A percentile compares a stretch with the other conserved stretches of the same genome.
phyloP scores from a whole-genome alignment of 306 rosid species.

The Sechiopsis laciniata region DNA sequence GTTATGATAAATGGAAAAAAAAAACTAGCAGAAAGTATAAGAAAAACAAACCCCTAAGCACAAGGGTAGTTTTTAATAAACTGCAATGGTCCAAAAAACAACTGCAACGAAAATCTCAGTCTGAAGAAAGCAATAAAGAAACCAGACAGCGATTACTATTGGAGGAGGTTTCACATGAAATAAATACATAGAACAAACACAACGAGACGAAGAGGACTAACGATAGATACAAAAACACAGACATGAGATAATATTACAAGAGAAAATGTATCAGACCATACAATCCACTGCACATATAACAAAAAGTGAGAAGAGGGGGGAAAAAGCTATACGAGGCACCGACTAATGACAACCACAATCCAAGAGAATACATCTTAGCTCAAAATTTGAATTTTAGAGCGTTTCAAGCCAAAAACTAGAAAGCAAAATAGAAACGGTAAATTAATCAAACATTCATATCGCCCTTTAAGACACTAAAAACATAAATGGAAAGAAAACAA shows the following conservation, averaged over 20 bases:
- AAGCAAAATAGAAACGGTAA: background rate
- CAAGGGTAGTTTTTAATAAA: background rate
- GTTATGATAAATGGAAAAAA: too few relatives aligned
- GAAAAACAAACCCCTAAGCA: background rate
- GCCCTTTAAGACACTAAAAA: background rate
- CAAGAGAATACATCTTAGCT: background rate
- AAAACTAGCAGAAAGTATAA: background rate
- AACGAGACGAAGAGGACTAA: background rate
- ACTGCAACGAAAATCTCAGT: too few relatives aligned
- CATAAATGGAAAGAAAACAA: slow-evolving; percentile 7
- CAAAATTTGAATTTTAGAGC: background rate
- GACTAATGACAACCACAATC: background rate
- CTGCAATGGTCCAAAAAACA: background rate
- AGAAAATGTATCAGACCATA: background rate
- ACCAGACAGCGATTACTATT: background rate
- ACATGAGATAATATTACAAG: background rate
- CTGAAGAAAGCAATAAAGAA: background rate
- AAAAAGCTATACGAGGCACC: background rate
- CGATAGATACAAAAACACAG: background rate
- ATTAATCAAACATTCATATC: slow-evolving; percentile 1
- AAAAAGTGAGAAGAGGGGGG: background rate
- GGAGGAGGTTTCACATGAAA: too few relatives aligned
- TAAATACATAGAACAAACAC: background rate
- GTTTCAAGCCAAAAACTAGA: background rate
- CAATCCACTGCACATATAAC: too few relatives aligned